These are phyloP conservation scores for Hansenula lynferdii DNA, from an alignment of 1,139 yeast genomes.

Conservation along the genomic window DNA sequence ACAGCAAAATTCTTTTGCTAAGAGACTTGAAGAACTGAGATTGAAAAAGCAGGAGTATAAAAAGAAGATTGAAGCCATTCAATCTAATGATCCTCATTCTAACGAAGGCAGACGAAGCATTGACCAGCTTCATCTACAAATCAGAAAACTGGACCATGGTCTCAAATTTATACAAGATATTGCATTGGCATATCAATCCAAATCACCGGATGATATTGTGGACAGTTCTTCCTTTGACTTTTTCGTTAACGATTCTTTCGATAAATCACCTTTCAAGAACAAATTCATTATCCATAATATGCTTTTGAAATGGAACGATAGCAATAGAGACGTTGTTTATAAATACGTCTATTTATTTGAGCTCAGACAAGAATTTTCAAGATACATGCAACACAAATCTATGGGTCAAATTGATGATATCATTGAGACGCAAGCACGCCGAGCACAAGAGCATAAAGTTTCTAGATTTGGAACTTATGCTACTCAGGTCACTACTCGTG, in stretches of 20 bases:
- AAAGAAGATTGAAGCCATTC: slow-evolving; percentile 3
- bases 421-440: slow-evolving; percentile 21
- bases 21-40: slow-evolving; percentile 24
- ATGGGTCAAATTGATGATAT: slow-evolving; percentile 56
- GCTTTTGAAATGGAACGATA: slow-evolving; percentile 75
- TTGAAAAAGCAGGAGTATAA: slow-evolving; percentile 15
- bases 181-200: slow-evolving; percentile 9
- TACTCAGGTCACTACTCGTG: slow-evolving; percentile 6
- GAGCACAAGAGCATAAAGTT: slow-evolving; percentile 1
- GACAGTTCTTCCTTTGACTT: slow-evolving; percentile 8
- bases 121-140: slow-evolving; percentile 18
- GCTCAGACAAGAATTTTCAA: slow-evolving; percentile 49
- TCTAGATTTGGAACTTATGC: neutral
- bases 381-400: slow-evolving; percentile 62
- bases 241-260: slow-evolving; percentile 11
- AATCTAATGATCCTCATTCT: neutral
- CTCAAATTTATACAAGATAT: slow-evolving; percentile 36
- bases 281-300: slow-evolving; percentile 76
- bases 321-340: slow-evolving; percentile 55
- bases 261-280: slow-evolving; percentile 34
- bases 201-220: slow-evolving; percentile 3
- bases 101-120: slow-evolving; percentile 6
- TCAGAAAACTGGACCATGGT: slow-evolving; percentile 24
- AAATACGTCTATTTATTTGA: slow-evolving; percentile 58
- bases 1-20: slow-evolving; percentile 12